These are phyloP conservation scores for Boechera divaricarpa DNA, from an alignment of 345 rosid genomes.

Conservation along the genomic window DNA sequence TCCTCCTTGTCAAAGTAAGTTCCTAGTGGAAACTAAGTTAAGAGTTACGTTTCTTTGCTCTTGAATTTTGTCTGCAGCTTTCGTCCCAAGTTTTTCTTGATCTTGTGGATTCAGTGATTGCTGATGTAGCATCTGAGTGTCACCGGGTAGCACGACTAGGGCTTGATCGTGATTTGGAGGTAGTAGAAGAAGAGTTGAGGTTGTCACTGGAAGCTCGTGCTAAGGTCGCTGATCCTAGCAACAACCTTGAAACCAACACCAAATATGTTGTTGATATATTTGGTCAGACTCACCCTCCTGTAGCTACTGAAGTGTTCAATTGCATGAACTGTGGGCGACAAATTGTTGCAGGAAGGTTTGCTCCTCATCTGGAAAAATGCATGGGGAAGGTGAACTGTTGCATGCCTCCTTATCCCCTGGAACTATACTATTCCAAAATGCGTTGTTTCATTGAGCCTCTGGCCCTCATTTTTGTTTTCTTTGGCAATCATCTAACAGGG, in stretches of 20 bases:
- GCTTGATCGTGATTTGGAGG: constrained; percentile 82
- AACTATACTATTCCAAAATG: neutral
- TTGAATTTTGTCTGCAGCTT: constrained; percentile 52
- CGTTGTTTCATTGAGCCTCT: constrained; percentile 10
- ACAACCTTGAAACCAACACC: constrained; percentile 68
- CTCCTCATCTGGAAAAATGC: constrained; percentile 97
- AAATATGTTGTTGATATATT: constrained; percentile 89
- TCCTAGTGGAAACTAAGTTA: constrained; percentile 21
- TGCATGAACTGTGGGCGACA: constrained; percentile 95
- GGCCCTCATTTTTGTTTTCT: constrained; percentile 20
- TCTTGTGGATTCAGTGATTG: constrained; percentile 81
- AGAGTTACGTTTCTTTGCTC: constrained; percentile 5
- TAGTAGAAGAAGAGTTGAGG: constrained; percentile 86
- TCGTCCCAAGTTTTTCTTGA: constrained; percentile 70
- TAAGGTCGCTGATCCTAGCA: constrained; percentile 73
- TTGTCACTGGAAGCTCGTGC: constrained; percentile 81
- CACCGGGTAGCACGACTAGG: constrained; percentile 85
- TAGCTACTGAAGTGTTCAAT: constrained; percentile 81
- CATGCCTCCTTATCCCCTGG: neutral
- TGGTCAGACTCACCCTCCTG: constrained; percentile 85
- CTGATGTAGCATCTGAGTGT: constrained; percentile 95
- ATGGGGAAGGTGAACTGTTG: constrained; percentile 86
- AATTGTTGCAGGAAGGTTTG: constrained; percentile 88
- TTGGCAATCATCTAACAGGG: constrained; percentile 57
- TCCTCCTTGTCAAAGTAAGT: constrained; percentile 13